A percentile compares a stretch with the other conserved stretches of the same genome.
Evolutionary conservation across 345 rosid genomes (phyloP).

Genomic region (Dimocarpus longan): DNA sequence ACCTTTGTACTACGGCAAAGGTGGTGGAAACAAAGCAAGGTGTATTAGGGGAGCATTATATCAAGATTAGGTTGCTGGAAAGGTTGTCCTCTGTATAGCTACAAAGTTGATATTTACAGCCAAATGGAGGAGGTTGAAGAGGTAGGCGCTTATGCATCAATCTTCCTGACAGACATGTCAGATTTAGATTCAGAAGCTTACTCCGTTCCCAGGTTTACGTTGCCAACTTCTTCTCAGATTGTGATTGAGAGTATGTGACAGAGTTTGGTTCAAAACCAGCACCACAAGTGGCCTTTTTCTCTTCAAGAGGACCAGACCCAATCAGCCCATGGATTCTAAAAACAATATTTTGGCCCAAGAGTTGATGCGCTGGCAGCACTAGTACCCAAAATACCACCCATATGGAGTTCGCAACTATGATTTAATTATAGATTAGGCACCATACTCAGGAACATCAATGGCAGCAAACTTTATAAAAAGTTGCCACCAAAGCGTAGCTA

Average conservation of each 20-base stretch:
- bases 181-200: constrained; percentile 16
- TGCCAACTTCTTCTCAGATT: constrained; percentile 22
- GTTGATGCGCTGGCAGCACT: constrained; percentile 44
- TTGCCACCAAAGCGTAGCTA: no score
- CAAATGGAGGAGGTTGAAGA: constrained; percentile 35
- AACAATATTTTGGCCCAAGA: constrained; percentile 55
- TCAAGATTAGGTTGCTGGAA: constrained; percentile 29
- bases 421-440: no score
- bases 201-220: constrained; percentile 29
- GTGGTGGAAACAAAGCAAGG: constrained; percentile 16
- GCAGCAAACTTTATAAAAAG: constrained; percentile 52
- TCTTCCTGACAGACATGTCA: constrained; percentile 27
- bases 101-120: not conserved
- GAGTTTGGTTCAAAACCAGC: constrained; percentile 40
- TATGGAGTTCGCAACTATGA: no score
- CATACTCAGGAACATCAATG: constrained; percentile 60
- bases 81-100: constrained; percentile 42
- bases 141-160: constrained; percentile 40
- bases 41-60: constrained; percentile 29
- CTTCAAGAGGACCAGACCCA: constrained; percentile 67
- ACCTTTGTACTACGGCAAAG: constrained; percentile 31
- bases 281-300: no score
- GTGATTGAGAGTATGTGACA: constrained; percentile 28
- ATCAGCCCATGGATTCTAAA: constrained; percentile 37
- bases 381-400: no score